Base-by-base conservation (phyloP, 2,329 filamentous ascomycete genomes). In the Paraphaeosphaeria sporulosa region DNA sequence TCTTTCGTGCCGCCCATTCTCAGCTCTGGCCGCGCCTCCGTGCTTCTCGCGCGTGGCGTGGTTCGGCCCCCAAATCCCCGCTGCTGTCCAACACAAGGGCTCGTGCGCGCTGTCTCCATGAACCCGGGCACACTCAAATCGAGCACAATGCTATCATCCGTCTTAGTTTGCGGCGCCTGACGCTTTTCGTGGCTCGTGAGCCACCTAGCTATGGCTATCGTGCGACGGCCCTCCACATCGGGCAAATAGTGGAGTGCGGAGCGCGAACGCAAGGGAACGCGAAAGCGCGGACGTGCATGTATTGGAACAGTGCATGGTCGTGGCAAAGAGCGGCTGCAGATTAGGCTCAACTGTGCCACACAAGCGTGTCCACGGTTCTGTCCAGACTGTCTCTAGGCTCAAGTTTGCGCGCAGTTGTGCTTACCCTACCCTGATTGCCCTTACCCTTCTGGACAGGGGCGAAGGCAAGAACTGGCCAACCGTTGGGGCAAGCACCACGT, bases 31-130 rank as follows among this genome's bases (percentile, higher is more conserved):
- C 34, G 19, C 30, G 30, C 30, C 30, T 32, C 3, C 23, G 32
- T 19, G 21, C n/a, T n/a, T 53, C 50, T 27, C 32, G 50, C 47
- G 53, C 46, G 57, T 62, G 59, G 62, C 62, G 40, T 21, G 43
- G 21, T 53, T 40, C 32, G 27, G 57, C 54, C 59, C 59, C 54
- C 58, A 54, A 58, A 47, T 27, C 21, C 40, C 34, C 36, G 34
- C 52, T 25, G 23, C 47, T n/a, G 49, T 51, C 32, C 44, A 30
- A 27, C 30, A 43, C 49, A 21, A 42, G 42, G 30, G 34, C 34
- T 36, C 25, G 15, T 4, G 50, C 32, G 17, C 21, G 43, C 30
- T 48, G 46, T 32, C 43, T 30, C 25, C 36, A 48, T n/a, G 5
- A 13, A 23, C 38, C 23, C 23, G 38, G 12, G 6, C 27, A 19